Base-by-base conservation (phyloP, 2,329 filamentous ascomycete species). In the Didymosphaeria variabile region DNA sequence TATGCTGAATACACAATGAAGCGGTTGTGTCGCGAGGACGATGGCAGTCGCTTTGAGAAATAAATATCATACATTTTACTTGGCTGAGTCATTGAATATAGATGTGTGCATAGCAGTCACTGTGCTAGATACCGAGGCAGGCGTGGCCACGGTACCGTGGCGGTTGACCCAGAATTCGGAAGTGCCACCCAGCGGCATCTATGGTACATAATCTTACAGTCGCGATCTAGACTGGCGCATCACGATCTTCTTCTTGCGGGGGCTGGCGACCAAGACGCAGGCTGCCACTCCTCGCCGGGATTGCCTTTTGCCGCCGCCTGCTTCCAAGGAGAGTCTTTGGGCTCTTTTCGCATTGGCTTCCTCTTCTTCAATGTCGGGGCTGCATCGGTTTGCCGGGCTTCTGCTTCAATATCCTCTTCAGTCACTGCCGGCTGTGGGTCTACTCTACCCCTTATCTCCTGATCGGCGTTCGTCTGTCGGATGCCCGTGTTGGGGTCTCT, bases 221-320 rank as follows among this genome's bases (percentile, higher is more conserved):
- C 17, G 29, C 17, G 29, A 29, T 29, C 34, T 12, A 29, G 19
- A 10, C 50, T 9, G 7, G 13, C 12, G 13, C 21, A 13, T 62
- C 58, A 68, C 31, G 61, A 58, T 58, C 76, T 69, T 61, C 77
- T 75, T 59, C 70, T 72, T 49, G 76, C 73, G 19, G 76, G 76
- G 15, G 72, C 76, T 32, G 81, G 82, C 19, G 77, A 76, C 82
- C 82, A 84, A 12, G 70, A 69, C 58, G 79, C 69, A 1, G 82
- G 83, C 71, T 84, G 81, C 80, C 79, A 84, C 8, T 79, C 79
- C 57, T 84, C 79, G 23, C 81, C 74, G 12, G 79, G 77, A 31
- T 74, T 77, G 10, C 77, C 74, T 55, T 74, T 77, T 9, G 71
- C 65, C 23, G 73, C 63, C 45, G 42, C 53, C 36, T 77, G 67